Evolutionary conservation across 371 early-diverging fungal genomes (phyloP), one percentile per base, ranked within the genome.

Genomic region (Actinomortierella ambigua): DNA sequence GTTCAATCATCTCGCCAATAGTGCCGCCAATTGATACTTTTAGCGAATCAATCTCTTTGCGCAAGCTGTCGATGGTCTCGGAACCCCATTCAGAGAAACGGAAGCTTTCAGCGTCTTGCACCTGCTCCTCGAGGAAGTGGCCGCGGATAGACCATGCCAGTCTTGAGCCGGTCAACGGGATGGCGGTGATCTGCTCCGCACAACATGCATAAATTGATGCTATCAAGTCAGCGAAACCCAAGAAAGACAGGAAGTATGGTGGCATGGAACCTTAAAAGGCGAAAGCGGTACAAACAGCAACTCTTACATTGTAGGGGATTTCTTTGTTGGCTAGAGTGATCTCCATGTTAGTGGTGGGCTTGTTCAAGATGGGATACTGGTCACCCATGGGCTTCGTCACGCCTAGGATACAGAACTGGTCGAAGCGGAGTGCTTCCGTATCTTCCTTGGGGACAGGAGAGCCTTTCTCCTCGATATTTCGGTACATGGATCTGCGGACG

Each of bases 61-160:
- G 60, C n/a, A 13, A 69, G 48, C 27, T 44, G 50, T 69, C 61
- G 15, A 64, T 64, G 11, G 64, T 24, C 13, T 64, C 64, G 5
- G 69, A 53, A 0, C 56, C 61, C 69, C 69, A 69, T n/a, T 63
- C 65, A 0, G 69, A 64, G 44, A 53, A 15, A 44, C 53, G 56
- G 47, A 69, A 69, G 50, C 60, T 69, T 43, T 53, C 61, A 0
- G 50, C 24, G 48, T 15, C 3, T 53, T 44, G 1, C 18, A 22
- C 14, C 24, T 40, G 42, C 54, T 41, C n/a, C 8, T 53, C 14
- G 40, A 54, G 42, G 20, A 22, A 39, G 24, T 15, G 14, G 44
- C 46, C 28, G 40, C 18, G 28, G 50, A 17, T 6, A 22, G 22
- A 8, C 18, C 23, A 49, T 22, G 49, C 6, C 8, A 15, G 20